A percentile compares a stretch with the other conserved stretches of the same genome.
Evolutionary conservation across 208 protist species (phyloP).

Genomic region (Leishmania guyanensis): DNA sequence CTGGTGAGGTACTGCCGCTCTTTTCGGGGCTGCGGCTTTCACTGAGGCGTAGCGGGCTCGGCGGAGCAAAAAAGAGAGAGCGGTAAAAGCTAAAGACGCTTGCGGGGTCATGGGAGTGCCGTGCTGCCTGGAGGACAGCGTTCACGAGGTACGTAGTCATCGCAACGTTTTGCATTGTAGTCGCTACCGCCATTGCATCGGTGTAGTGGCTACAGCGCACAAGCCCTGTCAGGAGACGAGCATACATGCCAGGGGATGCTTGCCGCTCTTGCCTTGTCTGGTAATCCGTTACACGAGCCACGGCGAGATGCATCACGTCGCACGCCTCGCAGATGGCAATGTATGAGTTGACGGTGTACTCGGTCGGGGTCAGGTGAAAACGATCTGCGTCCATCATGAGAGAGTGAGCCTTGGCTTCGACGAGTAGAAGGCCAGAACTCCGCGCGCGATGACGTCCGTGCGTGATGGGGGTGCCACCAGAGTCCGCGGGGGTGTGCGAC

Average conservation of each 20-base stretch:
- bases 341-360: conserved; percentile 81
- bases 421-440: conserved; percentile 26
- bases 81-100: conserved; percentile 74
- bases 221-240: conserved; percentile 66
- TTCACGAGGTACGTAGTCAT: conserved; percentile 68
- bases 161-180: conserved; percentile 63
- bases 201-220: conserved; percentile 59
- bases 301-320: conserved; percentile 75
- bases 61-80: conserved; percentile 34
- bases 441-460: conserved; percentile 7
- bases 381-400: conserved; percentile 83
- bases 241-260: conserved; percentile 55
- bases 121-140: conserved; percentile 62
- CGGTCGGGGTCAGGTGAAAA: conserved; percentile 62
- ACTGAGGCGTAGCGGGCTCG: conserved; percentile 16
- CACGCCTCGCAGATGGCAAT: conserved; percentile 65
- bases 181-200: conserved; percentile 61
- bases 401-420: conserved; percentile 78
- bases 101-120: conserved; percentile 59
- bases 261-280: conserved; percentile 70
- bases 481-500: background rate
- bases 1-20: background rate
- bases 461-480: background rate
- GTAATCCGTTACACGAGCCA: conserved; percentile 77
- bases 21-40: background rate